A percentile compares a stretch with the other conserved stretches of the same genome.
These are phyloP conservation scores for Albophoma yamanashiensis DNA, from an alignment of 2,329 filamentous ascomycete species.

Conservation along the genomic window DNA sequence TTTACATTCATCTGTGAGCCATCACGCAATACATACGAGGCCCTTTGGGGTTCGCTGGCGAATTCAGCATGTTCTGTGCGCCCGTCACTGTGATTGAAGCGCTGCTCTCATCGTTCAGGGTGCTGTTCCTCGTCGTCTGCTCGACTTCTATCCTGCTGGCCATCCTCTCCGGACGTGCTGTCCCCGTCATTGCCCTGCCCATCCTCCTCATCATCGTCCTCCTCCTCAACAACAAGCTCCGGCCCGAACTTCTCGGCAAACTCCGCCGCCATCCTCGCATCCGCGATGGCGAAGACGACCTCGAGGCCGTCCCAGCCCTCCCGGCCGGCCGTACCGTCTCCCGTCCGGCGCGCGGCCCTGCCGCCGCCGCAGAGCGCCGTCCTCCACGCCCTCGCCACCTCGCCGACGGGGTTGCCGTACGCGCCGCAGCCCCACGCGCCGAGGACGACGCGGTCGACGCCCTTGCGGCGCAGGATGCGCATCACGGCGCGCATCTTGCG, in stretches of 20 bases:
- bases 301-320: constrained; percentile 3
- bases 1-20: background rate
- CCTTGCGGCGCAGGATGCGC: constrained; percentile 35
- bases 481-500: constrained; percentile 49
- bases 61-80: background rate
- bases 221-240: background rate
- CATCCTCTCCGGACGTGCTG: background rate
- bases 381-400: constrained; percentile 44
- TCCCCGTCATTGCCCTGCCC: background rate
- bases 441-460: constrained; percentile 39
- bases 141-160: background rate
- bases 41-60: background rate
- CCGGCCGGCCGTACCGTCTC: background rate
- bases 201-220: background rate
- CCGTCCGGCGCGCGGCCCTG: background rate
- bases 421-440: constrained; percentile 57
- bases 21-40: background rate
- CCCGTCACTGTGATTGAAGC: background rate
- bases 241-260: constrained; percentile 3
- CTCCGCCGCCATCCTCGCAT: constrained; percentile 1
- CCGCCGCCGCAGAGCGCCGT: constrained; percentile 13
- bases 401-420: constrained; percentile 49
- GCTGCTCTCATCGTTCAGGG: background rate
- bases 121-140: background rate
- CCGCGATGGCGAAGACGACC: constrained; percentile 4